Evolutionary conservation across 2,329 filamentous ascomycete genomes (phyloP).

Genomic region (Alternaria sp.): DNA sequence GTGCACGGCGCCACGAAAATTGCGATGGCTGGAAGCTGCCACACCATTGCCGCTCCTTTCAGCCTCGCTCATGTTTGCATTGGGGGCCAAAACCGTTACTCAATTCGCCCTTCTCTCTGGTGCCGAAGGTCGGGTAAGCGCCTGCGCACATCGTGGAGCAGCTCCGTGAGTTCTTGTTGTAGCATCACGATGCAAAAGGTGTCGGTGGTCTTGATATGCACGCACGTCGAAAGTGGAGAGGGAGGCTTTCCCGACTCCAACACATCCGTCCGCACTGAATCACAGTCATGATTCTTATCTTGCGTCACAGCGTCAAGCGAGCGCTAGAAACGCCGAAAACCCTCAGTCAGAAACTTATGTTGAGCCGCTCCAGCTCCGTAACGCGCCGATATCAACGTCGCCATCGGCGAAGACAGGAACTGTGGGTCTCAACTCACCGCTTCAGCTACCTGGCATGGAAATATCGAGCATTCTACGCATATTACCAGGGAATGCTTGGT

Average conservation of each 20-base stretch:
- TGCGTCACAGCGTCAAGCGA: slow-evolving; percentile 3
- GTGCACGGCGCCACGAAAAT: slow-evolving; percentile 15
- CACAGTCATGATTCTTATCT: slow-evolving; percentile 4
- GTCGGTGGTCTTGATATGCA: not conserved
- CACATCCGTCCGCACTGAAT: not conserved
- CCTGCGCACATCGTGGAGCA: not conserved
- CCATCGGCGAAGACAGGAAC: slow-evolving; percentile 3
- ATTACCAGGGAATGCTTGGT: not conserved
- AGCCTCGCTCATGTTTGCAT: slow-evolving; percentile 12
- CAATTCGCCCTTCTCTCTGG: not conserved
- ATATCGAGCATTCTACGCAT: not conserved
- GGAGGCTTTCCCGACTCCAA: slow-evolving; percentile 3
- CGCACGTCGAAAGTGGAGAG: not conserved
- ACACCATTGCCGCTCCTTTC: slow-evolving; percentile 15
- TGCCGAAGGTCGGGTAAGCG: not conserved
- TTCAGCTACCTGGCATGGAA: slow-evolving; percentile 2
- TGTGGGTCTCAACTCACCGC: slow-evolving; percentile 12
- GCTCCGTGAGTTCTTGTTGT: not conserved
- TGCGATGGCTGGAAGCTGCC: slow-evolving; percentile 25
- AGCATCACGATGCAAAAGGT: not conserved
- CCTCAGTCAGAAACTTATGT: not conserved
- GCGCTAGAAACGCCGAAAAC: not conserved
- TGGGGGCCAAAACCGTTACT: slow-evolving; percentile 19
- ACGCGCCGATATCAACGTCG: slow-evolving; percentile 1
- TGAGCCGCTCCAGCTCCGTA: slow-evolving; percentile 1